A percentile compares a stretch with the other conserved stretches of the same genome.
Conservation (phyloP, 1,284 basidiomycete species). For the Apiotrichum montevideense region DNA sequence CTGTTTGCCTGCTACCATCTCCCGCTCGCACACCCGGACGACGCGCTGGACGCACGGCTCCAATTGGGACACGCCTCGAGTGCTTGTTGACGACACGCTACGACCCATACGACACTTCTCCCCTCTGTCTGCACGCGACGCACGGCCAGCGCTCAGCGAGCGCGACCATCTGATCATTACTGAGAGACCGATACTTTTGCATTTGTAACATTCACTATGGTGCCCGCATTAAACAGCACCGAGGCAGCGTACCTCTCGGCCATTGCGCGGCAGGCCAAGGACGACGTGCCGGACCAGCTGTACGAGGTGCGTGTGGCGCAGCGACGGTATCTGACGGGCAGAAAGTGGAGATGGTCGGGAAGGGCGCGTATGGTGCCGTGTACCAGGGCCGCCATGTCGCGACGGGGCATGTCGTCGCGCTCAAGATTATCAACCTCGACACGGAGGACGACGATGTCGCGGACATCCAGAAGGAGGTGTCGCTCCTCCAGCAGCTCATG, state of each 20-base stretch:
- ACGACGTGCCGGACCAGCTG: conserved; percentile 32
- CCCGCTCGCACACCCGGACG: too few species aligned
- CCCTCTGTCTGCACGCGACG: too few species aligned
- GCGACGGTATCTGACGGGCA: conserved; percentile 13
- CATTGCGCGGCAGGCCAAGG: conserved; percentile 38
- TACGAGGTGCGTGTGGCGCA: conserved; percentile 34
- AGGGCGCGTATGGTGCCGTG: conserved; percentile 93
- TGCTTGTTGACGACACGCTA: too few species aligned
- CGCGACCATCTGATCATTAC: too few species aligned
- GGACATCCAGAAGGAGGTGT: conserved; percentile 94
- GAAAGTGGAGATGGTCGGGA: conserved; percentile 76
- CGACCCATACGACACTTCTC: too few species aligned
- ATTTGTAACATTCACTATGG: background rate
- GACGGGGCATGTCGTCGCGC: conserved; percentile 79
- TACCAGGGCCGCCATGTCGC: conserved; percentile 82
- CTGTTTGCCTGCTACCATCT: too few species aligned
- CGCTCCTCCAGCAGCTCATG: conserved; percentile 77
- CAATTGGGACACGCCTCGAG: too few species aligned
- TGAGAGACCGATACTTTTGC: too few species aligned
- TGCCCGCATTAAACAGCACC: conserved; percentile 4
- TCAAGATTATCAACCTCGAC: conserved; percentile 98
- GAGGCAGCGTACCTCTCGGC: conserved; percentile 39
- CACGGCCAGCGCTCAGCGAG: too few species aligned
- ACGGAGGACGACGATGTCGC: conserved; percentile 93
- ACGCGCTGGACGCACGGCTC: too few species aligned